phyloP scores from a whole-genome alignment of 371 early-diverging fungal genomes.

The Amoeboradix gromovi region DNA sequence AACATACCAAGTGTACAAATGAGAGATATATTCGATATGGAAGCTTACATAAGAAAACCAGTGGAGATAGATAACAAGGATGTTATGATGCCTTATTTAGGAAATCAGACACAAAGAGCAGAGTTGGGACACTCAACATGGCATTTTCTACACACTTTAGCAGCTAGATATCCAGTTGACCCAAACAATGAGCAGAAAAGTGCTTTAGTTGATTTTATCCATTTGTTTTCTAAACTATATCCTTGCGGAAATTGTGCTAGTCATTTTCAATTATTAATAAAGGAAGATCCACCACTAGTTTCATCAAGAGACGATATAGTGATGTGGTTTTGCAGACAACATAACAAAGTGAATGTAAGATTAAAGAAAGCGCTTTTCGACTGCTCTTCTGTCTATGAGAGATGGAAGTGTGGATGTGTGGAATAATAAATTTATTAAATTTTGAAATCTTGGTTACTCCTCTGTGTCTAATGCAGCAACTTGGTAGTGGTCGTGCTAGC shows the following conservation, averaged over 20 bases:
- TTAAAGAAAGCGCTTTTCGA: slow-evolving; percentile 74
- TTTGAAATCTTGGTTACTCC: too few species aligned
- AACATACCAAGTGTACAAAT: neutral
- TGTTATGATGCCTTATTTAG: neutral
- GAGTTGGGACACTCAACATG: slow-evolving; percentile 49
- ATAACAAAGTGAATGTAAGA: slow-evolving; percentile 85
- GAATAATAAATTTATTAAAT: neutral
- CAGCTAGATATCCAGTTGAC: slow-evolving; percentile 9
- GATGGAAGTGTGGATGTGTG: slow-evolving; percentile 40
- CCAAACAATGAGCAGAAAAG: slow-evolving; percentile 8
- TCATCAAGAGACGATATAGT: slow-evolving; percentile 32
- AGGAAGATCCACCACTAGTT: slow-evolving; percentile 54
- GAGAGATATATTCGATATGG: neutral
- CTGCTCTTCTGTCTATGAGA: slow-evolving; percentile 61
- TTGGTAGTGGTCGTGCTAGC: too few species aligned
- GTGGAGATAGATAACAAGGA: neutral
- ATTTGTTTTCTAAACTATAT: slow-evolving; percentile 9
- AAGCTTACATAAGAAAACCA: neutral
- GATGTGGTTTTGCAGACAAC: slow-evolving; percentile 74
- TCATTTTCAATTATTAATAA: slow-evolving; percentile 23
- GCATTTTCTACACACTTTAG: slow-evolving; percentile 12
- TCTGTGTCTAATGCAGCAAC: too few species aligned
- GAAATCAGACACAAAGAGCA: slow-evolving; percentile 17
- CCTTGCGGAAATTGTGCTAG: slow-evolving; percentile 17
- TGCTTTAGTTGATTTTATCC: slow-evolving; percentile 8